These are phyloP conservation scores for Cyberlindnera sargentensis DNA, from an alignment of 805 yeast species.

Conservation along the genomic window DNA sequence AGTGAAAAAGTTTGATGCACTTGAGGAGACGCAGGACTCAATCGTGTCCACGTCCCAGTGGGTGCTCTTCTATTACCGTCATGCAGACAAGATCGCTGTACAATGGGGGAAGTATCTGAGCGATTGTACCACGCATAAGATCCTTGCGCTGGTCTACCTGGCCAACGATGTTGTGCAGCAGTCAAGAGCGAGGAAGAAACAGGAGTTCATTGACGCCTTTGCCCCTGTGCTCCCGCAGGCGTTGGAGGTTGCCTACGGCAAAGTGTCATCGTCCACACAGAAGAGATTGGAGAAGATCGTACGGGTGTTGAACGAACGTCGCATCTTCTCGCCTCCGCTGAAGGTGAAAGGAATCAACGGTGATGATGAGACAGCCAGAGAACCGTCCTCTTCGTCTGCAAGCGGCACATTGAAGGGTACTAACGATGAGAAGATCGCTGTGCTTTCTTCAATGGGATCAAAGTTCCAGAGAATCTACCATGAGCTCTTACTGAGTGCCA, in stretches of 20 bases:
- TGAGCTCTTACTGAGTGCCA: slow-evolving; percentile 11
- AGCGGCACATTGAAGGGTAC: not conserved
- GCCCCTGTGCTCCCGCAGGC: slow-evolving; percentile 39
- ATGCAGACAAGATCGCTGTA: slow-evolving; percentile 44
- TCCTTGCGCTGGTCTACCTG: slow-evolving; percentile 56
- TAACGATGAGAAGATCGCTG: slow-evolving; percentile 9
- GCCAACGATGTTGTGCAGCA: slow-evolving; percentile 82
- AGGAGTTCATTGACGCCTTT: slow-evolving; percentile 54
- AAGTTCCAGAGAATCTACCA: slow-evolving; percentile 19
- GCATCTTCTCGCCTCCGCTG: slow-evolving; percentile 29
- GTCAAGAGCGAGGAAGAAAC: slow-evolving; percentile 53
- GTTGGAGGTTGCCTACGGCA: slow-evolving; percentile 24
- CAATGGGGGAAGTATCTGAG: slow-evolving; percentile 41
- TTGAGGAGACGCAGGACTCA: slow-evolving; percentile 62
- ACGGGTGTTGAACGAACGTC: slow-evolving; percentile 51
- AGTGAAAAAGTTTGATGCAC: slow-evolving; percentile 35
- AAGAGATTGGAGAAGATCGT: slow-evolving; percentile 42
- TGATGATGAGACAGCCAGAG: not conserved
- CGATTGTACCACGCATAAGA: slow-evolving; percentile 31
- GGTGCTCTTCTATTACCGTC: slow-evolving; percentile 61
- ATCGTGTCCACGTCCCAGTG: slow-evolving; percentile 70
- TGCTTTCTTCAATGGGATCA: slow-evolving; percentile 6
- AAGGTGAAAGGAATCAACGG: slow-evolving; percentile 6
- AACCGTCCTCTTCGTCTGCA: not conserved
- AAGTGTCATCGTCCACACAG: slow-evolving; percentile 13